Conservation (phyloP, 176 grass and related monocot species). For the Pharus latifolius region DNA sequence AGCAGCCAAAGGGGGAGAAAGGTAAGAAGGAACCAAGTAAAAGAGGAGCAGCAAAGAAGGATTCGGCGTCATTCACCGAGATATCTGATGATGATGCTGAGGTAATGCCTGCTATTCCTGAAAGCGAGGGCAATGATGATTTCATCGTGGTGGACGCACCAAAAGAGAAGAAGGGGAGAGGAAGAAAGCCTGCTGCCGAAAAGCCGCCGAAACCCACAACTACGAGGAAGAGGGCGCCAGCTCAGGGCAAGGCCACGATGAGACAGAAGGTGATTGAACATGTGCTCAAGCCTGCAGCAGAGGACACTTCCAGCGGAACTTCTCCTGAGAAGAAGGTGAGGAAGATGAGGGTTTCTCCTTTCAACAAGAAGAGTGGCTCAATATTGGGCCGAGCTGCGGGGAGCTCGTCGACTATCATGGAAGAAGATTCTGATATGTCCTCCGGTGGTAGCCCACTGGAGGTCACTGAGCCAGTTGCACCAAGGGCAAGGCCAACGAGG, state of each 20-base stretch:
- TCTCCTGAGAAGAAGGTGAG: constrained; percentile 24
- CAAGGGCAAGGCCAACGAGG: constrained; percentile 23
- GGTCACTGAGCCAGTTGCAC: background rate
- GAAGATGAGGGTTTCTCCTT: constrained; percentile 26
- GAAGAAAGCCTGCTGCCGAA: constrained; percentile 17
- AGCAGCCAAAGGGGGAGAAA: background rate
- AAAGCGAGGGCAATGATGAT: constrained; percentile 8
- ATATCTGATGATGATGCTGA: constrained; percentile 4
- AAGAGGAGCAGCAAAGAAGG: background rate
- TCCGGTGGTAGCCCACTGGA: background rate
- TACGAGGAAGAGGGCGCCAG: background rate
- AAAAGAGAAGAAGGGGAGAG: constrained; percentile 8
- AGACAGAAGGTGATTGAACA: background rate
- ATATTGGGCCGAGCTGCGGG: background rate
- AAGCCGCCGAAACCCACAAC: background rate
- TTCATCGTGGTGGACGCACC: background rate
- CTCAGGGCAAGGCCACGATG: background rate
- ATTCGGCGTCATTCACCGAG: background rate
- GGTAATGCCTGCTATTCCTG: background rate
- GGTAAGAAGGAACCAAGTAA: constrained; percentile 9
- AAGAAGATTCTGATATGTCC: background rate
- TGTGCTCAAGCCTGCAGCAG: background rate
- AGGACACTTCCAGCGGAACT: background rate
- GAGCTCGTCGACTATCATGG: background rate
- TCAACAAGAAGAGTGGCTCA: constrained; percentile 31